phyloP scores from a whole-genome alignment of 768 basidiomycete genomes.

The Pleurotus giganteus region DNA sequence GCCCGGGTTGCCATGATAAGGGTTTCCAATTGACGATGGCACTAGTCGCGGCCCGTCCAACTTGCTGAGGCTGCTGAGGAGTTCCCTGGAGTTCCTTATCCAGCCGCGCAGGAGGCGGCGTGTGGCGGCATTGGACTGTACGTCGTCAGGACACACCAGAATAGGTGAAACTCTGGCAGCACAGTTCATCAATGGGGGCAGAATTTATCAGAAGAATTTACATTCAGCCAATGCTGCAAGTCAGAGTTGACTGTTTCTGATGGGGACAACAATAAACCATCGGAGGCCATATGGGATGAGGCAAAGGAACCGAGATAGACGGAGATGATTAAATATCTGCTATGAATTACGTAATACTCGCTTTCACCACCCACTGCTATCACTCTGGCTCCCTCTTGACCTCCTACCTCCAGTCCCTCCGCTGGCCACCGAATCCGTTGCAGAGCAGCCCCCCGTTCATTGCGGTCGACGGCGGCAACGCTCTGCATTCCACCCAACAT shows the following conservation, averaged over 20 bases:
- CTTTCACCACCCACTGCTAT: neutral
- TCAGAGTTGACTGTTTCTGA: constrained; percentile 1
- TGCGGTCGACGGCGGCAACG: neutral
- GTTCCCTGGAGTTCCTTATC: neutral
- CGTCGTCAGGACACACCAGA: neutral
- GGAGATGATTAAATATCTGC: constrained; percentile 6
- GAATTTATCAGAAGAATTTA: neutral
- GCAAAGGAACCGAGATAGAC: constrained; percentile 8
- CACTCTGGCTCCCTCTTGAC: neutral
- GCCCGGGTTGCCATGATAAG: neutral
- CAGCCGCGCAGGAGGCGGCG: neutral
- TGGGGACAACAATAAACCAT: constrained; percentile 8
- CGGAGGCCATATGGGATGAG: neutral
- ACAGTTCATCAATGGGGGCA: neutral
- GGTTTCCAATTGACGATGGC: neutral
- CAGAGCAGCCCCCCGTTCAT: constrained; percentile 1
- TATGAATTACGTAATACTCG: neutral
- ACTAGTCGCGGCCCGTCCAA: neutral
- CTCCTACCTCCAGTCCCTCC: neutral
- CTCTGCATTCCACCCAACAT: neutral
- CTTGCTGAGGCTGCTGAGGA: neutral
- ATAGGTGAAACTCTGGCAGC: constrained; percentile 3
- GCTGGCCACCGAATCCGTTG: neutral
- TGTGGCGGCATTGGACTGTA: neutral
- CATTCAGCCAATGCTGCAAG: too few species aligned